Percentiles rank a stretch among this genome's conserved stretches.
phyloP scores from a whole-genome alignment of 2,329 filamentous ascomycete genomes.

The Ascocoryne sarcoides region DNA sequence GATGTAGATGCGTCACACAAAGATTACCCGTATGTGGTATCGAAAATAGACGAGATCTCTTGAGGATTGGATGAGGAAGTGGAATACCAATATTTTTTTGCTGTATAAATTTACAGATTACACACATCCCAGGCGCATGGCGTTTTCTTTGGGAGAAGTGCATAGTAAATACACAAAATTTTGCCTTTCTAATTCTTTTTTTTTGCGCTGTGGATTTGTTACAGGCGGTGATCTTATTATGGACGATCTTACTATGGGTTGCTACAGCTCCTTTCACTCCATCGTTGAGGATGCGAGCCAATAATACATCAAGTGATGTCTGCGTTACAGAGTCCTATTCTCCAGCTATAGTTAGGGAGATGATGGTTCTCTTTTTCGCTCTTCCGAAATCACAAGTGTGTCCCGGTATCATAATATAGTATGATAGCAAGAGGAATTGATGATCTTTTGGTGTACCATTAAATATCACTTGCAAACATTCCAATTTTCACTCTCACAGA shows the following conservation, averaged over 20 bases:
- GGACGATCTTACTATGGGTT: slow-evolving; percentile 1
- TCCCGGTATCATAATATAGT: too few relatives aligned
- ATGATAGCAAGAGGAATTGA: too few relatives aligned
- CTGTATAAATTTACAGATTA: slow-evolving; percentile 22
- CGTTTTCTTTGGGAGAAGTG: slow-evolving; percentile 17
- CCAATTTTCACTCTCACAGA: too few relatives aligned
- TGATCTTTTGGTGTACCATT: too few relatives aligned
- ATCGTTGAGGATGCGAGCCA: too few relatives aligned
- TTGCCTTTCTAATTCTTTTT: not conserved
- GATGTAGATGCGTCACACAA: slow-evolving; percentile 32
- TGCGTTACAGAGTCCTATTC: too few relatives aligned
- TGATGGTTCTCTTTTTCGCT: too few relatives aligned
- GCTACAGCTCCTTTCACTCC: too few relatives aligned
- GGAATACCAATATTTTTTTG: slow-evolving; percentile 7
- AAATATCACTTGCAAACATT: too few relatives aligned
- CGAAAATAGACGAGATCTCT: slow-evolving; percentile 36
- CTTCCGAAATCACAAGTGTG: too few relatives aligned
- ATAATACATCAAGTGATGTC: too few relatives aligned
- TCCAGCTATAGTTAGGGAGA: too few relatives aligned
- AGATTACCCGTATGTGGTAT: slow-evolving; percentile 46
- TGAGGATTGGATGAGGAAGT: not conserved
- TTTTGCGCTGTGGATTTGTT: not conserved
- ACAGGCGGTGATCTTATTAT: not conserved
- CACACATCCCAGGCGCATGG: slow-evolving; percentile 20
- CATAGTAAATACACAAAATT: slow-evolving; percentile 3